Evolutionary conservation across 768 basidiomycete genomes (phyloP).

Genomic region (Fibroporia radiculosa): DNA sequence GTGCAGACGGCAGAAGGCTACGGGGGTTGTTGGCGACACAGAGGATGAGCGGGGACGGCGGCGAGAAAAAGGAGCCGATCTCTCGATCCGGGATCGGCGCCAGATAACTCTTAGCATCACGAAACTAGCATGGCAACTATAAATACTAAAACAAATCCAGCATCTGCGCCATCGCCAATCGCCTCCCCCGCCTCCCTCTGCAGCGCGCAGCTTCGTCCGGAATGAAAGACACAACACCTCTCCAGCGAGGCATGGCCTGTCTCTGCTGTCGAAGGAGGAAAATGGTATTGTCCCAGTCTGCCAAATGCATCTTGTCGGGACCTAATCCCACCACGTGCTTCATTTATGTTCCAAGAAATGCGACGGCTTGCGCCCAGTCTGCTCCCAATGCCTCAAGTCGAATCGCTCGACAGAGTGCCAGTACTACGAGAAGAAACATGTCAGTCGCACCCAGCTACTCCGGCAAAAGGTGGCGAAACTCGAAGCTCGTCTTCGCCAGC

Average conservation of each 20-base stretch:
- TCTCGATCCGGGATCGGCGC: too few species aligned
- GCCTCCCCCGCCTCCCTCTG: too few species aligned
- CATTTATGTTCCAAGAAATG: too few species aligned
- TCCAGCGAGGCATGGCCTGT: constrained; percentile 33
- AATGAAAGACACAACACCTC: constrained; percentile 25
- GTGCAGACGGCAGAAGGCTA: too few species aligned
- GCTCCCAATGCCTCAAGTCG: constrained; percentile 48
- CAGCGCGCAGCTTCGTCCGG: too few species aligned
- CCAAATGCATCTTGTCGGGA: not conserved
- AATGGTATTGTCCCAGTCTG: constrained; percentile 25
- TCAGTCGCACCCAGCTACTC: constrained; percentile 51
- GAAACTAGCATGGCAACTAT: too few species aligned
- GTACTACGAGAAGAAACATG: constrained; percentile 54
- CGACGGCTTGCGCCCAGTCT: constrained; percentile 49
- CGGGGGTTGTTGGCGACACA: too few species aligned
- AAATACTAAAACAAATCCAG: too few species aligned
- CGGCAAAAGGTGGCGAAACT: constrained; percentile 48
- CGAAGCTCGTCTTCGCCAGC: constrained; percentile 45
- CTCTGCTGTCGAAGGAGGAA: constrained; percentile 34
- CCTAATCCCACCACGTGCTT: constrained; percentile 3
- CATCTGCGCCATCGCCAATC: too few species aligned
- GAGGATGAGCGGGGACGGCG: too few species aligned
- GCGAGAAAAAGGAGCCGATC: too few species aligned
- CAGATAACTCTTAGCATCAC: too few species aligned
- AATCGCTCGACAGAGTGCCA: constrained; percentile 42